These are phyloP conservation scores for Ceratobasidium sp. DNA, from an alignment of 1,284 basidiomycete species.

Conservation along the genomic window DNA sequence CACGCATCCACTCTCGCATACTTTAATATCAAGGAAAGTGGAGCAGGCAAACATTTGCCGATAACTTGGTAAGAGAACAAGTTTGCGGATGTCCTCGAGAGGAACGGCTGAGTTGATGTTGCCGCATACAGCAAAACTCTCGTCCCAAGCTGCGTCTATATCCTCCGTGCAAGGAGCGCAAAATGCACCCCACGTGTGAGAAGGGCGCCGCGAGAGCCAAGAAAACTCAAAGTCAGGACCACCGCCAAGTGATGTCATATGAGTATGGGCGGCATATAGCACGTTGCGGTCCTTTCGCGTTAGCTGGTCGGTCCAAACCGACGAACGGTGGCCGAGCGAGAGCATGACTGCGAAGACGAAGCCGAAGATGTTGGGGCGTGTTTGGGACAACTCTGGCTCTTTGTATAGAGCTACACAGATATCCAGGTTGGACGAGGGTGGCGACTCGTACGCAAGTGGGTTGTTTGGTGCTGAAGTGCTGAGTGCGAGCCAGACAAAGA, in stretches of 20 bases:
- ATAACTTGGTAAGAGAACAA: too few relatives aligned
- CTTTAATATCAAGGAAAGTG: too few relatives aligned
- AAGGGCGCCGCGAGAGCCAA: neutral
- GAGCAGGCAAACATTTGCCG: too few relatives aligned
- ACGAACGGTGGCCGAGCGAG: neutral
- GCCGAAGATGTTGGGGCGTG: neutral
- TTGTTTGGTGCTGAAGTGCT: too few relatives aligned
- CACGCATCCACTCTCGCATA: too few relatives aligned
- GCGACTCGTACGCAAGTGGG: too few relatives aligned
- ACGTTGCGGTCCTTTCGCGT: neutral
- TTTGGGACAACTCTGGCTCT: neutral
- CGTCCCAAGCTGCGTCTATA: neutral
- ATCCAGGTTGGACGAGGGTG: neutral
- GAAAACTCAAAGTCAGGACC: neutral
- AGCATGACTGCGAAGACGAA: slow-evolving; percentile 5
- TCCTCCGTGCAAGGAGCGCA: neutral
- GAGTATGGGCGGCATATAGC: neutral
- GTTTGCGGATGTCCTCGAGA: too few relatives aligned
- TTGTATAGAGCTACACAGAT: neutral
- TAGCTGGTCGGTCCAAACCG: neutral
- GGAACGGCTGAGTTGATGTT: too few relatives aligned
- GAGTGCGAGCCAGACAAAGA: too few relatives aligned
- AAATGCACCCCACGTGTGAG: too few relatives aligned
- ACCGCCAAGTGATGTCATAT: neutral
- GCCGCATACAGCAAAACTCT: neutral